These are phyloP conservation scores for Pichia kudriavzevii DNA, from an alignment of 1,139 yeast genomes.

Conservation along the genomic window DNA sequence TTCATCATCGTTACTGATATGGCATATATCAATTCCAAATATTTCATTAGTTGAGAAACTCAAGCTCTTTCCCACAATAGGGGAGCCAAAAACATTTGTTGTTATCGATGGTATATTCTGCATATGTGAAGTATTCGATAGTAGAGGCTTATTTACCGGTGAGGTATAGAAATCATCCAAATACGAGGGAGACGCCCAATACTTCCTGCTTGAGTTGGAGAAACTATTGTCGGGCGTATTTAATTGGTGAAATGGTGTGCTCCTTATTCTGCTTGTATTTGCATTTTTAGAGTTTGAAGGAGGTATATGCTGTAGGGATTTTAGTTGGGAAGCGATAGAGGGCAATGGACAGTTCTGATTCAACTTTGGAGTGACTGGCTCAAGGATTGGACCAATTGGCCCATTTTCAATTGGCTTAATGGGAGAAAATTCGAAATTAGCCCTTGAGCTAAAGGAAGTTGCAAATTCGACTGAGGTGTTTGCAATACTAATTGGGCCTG, in stretches of 20 bases:
- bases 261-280: slow-evolving; percentile 1
- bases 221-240: slow-evolving; percentile 18
- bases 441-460: slow-evolving; percentile 60
- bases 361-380: slow-evolving; percentile 37
- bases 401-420: slow-evolving; percentile 42
- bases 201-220: slow-evolving; percentile 7
- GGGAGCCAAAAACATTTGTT: slow-evolving; percentile 17
- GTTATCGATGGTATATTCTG: slow-evolving; percentile 8
- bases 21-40: slow-evolving; percentile 27
- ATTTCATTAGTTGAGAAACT: slow-evolving; percentile 28
- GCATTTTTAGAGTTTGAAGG: slow-evolving; percentile 20
- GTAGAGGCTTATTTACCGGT: slow-evolving; percentile 29
- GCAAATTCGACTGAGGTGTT: slow-evolving; percentile 22
- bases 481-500: slow-evolving; percentile 15
- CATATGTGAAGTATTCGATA: slow-evolving; percentile 10
- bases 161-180: slow-evolving; percentile 62
- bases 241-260: slow-evolving; percentile 11
- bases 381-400: slow-evolving; percentile 55
- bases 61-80: slow-evolving; percentile 10
- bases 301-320: slow-evolving; percentile 21
- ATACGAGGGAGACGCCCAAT: slow-evolving; percentile 54
- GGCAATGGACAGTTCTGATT: slow-evolving; percentile 9
- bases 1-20: slow-evolving; percentile 16
- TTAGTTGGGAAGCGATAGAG: slow-evolving; percentile 13
- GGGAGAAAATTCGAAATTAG: slow-evolving; percentile 59